A percentile compares a stretch with the other conserved stretches of the same genome.
phyloP scores from a whole-genome alignment of 2,329 filamentous ascomycete species.

The Diaporthe sp. region DNA sequence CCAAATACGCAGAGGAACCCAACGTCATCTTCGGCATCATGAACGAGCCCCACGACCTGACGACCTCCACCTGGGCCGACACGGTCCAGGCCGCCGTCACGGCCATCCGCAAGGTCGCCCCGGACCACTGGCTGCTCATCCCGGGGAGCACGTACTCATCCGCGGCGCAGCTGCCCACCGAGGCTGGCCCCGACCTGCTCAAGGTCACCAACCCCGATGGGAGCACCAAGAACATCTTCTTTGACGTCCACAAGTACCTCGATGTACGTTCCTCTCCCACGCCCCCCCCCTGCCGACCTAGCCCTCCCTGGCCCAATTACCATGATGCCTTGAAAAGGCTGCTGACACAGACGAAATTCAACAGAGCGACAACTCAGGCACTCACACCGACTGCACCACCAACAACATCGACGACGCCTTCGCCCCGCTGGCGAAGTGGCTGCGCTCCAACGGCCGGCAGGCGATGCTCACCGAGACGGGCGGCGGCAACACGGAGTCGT shows the following conservation, averaged over 20 bases:
- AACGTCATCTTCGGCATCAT: slow-evolving; percentile 72
- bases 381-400: slow-evolving; percentile 60
- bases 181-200: slow-evolving; percentile 61
- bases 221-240: slow-evolving; percentile 62
- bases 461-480: slow-evolving; percentile 50
- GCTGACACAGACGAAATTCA: not conserved
- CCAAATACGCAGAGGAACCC: slow-evolving; percentile 62
- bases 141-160: slow-evolving; percentile 70
- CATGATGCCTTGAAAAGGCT: too few relatives aligned
- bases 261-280: slow-evolving; percentile 37
- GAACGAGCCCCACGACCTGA: slow-evolving; percentile 72
- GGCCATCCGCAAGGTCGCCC: slow-evolving; percentile 72
- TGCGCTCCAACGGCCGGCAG: slow-evolving; percentile 46
- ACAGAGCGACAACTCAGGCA: slow-evolving; percentile 61
- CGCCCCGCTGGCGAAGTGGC: slow-evolving; percentile 46
- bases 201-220: slow-evolving; percentile 68
- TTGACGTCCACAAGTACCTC: slow-evolving; percentile 71
- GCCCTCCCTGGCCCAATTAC: too few relatives aligned
- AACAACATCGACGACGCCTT: slow-evolving; percentile 52
- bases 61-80: slow-evolving; percentile 64
- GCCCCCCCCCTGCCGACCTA: too few relatives aligned
- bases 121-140: slow-evolving; percentile 68
- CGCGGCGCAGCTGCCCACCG: slow-evolving; percentile 59
- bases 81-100: slow-evolving; percentile 71
- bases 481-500: slow-evolving; percentile 48